Conservation (phyloP, 805 yeast species). For the Hagleromyces aurorensis region DNA sequence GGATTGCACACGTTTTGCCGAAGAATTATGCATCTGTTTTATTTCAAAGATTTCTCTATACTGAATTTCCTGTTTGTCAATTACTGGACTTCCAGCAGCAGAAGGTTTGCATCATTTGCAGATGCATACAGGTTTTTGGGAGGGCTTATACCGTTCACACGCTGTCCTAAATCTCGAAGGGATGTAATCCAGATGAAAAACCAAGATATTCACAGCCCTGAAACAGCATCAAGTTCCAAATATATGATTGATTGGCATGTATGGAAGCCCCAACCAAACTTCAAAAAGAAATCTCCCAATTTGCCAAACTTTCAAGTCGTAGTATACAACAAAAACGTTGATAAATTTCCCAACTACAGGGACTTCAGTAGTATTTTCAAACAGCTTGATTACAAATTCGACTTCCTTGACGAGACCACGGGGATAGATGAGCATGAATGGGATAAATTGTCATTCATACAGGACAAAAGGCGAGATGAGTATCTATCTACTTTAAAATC, state of each 20-base stretch:
- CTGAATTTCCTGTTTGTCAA: constrained; percentile 17
- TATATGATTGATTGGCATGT: constrained; percentile 48
- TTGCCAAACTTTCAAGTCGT: constrained; percentile 68
- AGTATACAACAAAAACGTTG: constrained; percentile 41
- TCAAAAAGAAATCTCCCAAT: constrained; percentile 63
- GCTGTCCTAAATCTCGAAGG: constrained; percentile 10
- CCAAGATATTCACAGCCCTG: neutral
- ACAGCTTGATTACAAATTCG: constrained; percentile 27
- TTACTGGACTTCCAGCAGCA: constrained; percentile 14
- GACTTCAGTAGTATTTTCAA: constrained; percentile 36
- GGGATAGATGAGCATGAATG: constrained; percentile 14
- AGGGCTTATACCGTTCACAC: constrained; percentile 19
- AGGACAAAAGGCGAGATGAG: constrained; percentile 9
- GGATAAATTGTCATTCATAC: constrained; percentile 18
- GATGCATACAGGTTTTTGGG: constrained; percentile 29
- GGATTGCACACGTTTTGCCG: neutral
- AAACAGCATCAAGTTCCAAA: constrained; percentile 3
- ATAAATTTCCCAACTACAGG: constrained; percentile 39
- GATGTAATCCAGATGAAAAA: constrained; percentile 5
- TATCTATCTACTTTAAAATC: constrained; percentile 6
- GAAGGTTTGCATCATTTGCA: constrained; percentile 20
- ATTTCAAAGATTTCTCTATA: constrained; percentile 4
- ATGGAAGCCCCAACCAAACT: constrained; percentile 76
- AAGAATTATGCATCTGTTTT: constrained; percentile 2
- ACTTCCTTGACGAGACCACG: constrained; percentile 25